Conservation (phyloP, 2,329 filamentous ascomycete species). For the Simplicillium aogashimaense region DNA sequence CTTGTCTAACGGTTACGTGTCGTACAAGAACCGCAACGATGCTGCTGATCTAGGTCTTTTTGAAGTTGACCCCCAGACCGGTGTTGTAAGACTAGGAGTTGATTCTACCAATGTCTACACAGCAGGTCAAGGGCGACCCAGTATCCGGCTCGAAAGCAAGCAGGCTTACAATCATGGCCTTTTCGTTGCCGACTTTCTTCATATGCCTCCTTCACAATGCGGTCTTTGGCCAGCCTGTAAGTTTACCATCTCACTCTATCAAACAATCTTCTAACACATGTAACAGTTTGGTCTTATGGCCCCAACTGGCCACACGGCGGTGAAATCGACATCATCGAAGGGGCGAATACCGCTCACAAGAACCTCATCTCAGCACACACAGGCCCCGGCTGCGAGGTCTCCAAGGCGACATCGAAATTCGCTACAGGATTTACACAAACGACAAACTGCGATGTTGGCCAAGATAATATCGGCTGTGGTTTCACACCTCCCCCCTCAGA, state of each 20-base stretch:
- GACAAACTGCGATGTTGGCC: slow-evolving; percentile 25
- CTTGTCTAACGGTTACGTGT: slow-evolving; percentile 58
- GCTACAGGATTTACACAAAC: slow-evolving; percentile 3
- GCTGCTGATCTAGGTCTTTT: slow-evolving; percentile 29
- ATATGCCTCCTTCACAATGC: slow-evolving; percentile 64
- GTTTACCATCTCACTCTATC: slow-evolving; percentile 8
- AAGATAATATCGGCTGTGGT: slow-evolving; percentile 33
- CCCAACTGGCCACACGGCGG: slow-evolving; percentile 51
- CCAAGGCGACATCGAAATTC: slow-evolving; percentile 3
- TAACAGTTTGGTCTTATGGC: slow-evolving; percentile 41
- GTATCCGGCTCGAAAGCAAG: slow-evolving; percentile 58
- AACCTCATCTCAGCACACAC: slow-evolving; percentile 58
- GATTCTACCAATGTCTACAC: slow-evolving; percentile 28
- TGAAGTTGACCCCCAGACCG: slow-evolving; percentile 26
- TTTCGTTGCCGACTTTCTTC: slow-evolving; percentile 60
- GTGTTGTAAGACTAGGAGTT: slow-evolving; percentile 35
- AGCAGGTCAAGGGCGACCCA: slow-evolving; percentile 35
- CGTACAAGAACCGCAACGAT: slow-evolving; percentile 32
- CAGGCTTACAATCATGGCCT: slow-evolving; percentile 54
- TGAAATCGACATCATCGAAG: slow-evolving; percentile 64
- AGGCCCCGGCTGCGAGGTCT: slow-evolving; percentile 19
- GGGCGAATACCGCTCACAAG: slow-evolving; percentile 49
- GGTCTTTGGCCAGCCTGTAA: slow-evolving; percentile 65
- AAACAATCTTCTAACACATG: slow-evolving; percentile 3
- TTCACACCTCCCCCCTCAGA: slow-evolving; percentile 28